Evolutionary conservation across 2,329 filamentous ascomycete species (phyloP).

Genomic region (Xenosphaeropsis pyriputrescens): DNA sequence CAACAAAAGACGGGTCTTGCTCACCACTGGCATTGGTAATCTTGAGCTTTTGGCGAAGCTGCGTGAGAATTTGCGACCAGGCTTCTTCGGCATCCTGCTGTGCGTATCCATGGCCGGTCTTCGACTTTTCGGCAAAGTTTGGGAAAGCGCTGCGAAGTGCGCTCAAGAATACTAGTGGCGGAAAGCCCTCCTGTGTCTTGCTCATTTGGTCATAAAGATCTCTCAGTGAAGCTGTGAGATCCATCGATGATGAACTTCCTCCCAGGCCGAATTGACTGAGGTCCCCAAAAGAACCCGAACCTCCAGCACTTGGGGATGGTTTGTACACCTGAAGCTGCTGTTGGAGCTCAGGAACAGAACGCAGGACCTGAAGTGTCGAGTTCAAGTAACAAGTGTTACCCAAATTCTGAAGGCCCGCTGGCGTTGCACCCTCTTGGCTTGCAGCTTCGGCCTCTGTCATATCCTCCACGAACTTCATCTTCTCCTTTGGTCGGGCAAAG

Average conservation of each 20-base stretch:
- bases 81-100: constrained; percentile 98
- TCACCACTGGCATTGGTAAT: constrained; percentile 32
- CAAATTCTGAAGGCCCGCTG: constrained; percentile 78
- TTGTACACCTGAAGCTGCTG: constrained; percentile 56
- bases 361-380: constrained; percentile 84
- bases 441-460: constrained; percentile 93
- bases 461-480: constrained; percentile 83
- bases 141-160: constrained; percentile 69
- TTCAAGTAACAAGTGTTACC: constrained; percentile 99
- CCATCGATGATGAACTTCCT: constrained; percentile 31
- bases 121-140: constrained; percentile 83
- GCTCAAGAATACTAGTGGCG: constrained; percentile 69
- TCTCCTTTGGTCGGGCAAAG: constrained; percentile 64
- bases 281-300: constrained; percentile 20
- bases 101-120: constrained; percentile 72
- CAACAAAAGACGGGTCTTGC: constrained; percentile 58
- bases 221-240: constrained; percentile 64
- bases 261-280: constrained; percentile 33
- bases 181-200: constrained; percentile 75
- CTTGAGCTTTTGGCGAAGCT: constrained; percentile 65
- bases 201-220: constrained; percentile 83
- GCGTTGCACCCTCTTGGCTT: constrained; percentile 67
- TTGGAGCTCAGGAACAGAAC: constrained; percentile 82
- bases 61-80: constrained; percentile 87
- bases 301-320: constrained; percentile 15